A percentile compares a stretch with the other conserved stretches of the same genome.
phyloP scores from a whole-genome alignment of 2,329 filamentous ascomycete species.

The Aspergillus sp. region DNA sequence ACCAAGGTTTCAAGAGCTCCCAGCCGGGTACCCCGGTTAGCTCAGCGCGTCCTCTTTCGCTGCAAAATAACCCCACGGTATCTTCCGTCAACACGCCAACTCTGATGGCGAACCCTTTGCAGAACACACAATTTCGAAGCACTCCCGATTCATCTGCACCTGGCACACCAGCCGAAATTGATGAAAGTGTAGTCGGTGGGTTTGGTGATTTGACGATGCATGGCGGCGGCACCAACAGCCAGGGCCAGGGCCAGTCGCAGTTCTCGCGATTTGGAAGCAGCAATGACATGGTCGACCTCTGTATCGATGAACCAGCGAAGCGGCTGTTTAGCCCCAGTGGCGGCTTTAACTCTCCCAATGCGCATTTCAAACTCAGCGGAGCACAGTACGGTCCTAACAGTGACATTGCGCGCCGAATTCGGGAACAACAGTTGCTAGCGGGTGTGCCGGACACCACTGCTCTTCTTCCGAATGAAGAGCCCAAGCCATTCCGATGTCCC shows the following conservation, averaged over 20 bases:
- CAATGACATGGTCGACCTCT: conserved; percentile 52
- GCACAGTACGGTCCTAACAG: conserved; percentile 71
- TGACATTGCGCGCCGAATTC: conserved; percentile 61
- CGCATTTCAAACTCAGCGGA: conserved; percentile 67
- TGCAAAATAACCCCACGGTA: conserved; percentile 90
- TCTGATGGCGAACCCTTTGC: conserved; percentile 67
- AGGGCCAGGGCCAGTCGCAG: conserved; percentile 37
- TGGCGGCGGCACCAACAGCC: conserved; percentile 23
- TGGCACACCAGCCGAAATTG: conserved; percentile 65
- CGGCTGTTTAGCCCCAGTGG: conserved; percentile 81
- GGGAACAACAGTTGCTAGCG: conserved; percentile 58
- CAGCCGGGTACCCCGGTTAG: conserved; percentile 79
- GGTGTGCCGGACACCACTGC: conserved; percentile 45
- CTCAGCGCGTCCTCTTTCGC: conserved; percentile 59
- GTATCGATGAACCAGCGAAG: conserved; percentile 91
- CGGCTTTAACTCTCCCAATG: conserved; percentile 59
- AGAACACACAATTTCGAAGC: conserved; percentile 47
- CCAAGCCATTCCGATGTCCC: conserved; percentile 95
- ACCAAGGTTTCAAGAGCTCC: conserved; percentile 75
- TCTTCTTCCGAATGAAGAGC: conserved; percentile 66
- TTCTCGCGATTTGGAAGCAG: conserved; percentile 39
- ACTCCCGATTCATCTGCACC: conserved; percentile 63
- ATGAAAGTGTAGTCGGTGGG: conserved; percentile 63
- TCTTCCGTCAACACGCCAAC: conserved; percentile 96
- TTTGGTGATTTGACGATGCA: conserved; percentile 57